Base-by-base conservation (phyloP, 78 protist genomes). In the Dictyostelium firmibasis region DNA sequence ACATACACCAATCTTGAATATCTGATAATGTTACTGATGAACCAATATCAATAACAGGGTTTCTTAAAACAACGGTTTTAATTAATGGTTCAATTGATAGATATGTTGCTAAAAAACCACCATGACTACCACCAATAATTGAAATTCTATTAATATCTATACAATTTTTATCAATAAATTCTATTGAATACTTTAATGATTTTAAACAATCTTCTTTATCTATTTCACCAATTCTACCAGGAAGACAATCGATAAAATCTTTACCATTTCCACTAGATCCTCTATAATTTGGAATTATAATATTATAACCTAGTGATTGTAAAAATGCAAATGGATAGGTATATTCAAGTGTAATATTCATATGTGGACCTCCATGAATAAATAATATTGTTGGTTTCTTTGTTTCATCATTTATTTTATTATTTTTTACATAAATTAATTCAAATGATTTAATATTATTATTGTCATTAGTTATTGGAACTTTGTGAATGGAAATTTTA, bases 311-410 rank as follows among this genome's bases (percentile, higher is more conserved):
- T 14, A 83, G 43, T 14, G 83, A 84, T 18, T 13, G 57, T 2
- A 92, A 25, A 38, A 35, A 92, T 5, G 33, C 44, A 5, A 92
- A 64, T 18, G 64, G 7, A 33, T 25, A 35, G 2, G 43, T 11
- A 72, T 83, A 92, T 23, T 81, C 88, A 18, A 35, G 23, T 2
- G 70, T 50, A 9, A 60, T 31, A 18, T 62, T 31, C 20, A 64
- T 47, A n/a, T 92, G 88, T 23, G 89, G 89, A 13, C 96, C 96
- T 35, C 96, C 96, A 83, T 92, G 96, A 29, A 81, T 86, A 50
- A 44, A 74, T 1, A 92, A 29, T 1, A 92, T 29, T 8, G 77
- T 18, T 44, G 95, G 95, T 35, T 31, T 27, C 38, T 6, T 27
- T 76, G 50, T 1, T 50, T 5, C 72, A 23, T 9, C 25, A 77